Base-by-base conservation (phyloP, 257 asterid species). In the Penstemon eatonii region DNA sequence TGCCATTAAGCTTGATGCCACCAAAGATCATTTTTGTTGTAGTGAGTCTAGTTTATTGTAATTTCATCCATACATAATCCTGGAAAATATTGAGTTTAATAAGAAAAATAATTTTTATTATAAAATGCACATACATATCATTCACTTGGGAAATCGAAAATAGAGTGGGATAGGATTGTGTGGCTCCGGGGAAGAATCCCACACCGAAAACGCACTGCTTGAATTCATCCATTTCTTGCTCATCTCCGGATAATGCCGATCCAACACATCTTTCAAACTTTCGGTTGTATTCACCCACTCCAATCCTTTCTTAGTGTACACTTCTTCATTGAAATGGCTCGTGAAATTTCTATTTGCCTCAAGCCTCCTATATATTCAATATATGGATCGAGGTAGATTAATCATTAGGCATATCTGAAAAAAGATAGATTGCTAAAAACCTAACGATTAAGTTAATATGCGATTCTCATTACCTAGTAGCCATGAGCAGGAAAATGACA, bases 301-400 rank as follows among this genome's bases (percentile, higher is more conserved):
- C 51, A 88, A 43, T 1, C 96, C 92, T 65, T 68, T 84, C 80
- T 84, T 79, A 1, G 90, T 85, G 72, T 88, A 88, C 0, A 69
- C 80, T 37, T 82, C 82, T 44, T 88, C 96, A 0, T 81, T 88
- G 78, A 73, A 88, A 41, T 83, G 72, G 56, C 85, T 80, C 0
- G 92, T 88, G 79, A 88, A 88, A 37, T 76, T 84, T 60, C 82
- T 79, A 5, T 88, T 89, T 2, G 87, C 88, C 77, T 87, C 92
- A 40, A 87, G 46, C 64, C 95, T 83, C 89, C 95, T 84, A 69
- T 37, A 25, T 25, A 25, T 19, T 4, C n/a, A n/a, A 44, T 25
- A 51, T 40, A 60, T 15, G 18, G 18, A 15, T 15, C 18, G 33
- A 25, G 33, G 33, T 25, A 25, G 33, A 25, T 25, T 25, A 2